A percentile compares a stretch with the other conserved stretches of the same genome.
phyloP scores from a whole-genome alignment of 352 stramenopile species.

The Phytophthora palmivora region DNA sequence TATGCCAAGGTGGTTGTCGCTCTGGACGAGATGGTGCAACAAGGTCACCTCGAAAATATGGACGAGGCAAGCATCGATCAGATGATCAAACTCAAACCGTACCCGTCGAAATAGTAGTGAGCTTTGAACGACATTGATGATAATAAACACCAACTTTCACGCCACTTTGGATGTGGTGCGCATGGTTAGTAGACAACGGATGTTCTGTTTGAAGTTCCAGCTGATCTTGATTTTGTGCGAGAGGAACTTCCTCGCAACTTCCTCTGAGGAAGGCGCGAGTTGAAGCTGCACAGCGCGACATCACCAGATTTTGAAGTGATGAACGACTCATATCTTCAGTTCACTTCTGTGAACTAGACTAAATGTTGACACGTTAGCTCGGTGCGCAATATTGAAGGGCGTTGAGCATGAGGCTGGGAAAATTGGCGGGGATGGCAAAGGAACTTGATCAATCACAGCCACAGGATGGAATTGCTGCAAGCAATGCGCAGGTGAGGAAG shows the following conservation, averaged over 20 bases:
- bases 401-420: too few relatives aligned
- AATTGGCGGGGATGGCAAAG: too few relatives aligned
- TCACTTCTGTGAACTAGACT: constrained; percentile 3
- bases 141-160: background rate
- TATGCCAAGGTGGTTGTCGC: constrained; percentile 72
- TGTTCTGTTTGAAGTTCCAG: constrained; percentile 6
- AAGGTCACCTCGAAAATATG: constrained; percentile 57
- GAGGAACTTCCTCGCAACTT: too few relatives aligned
- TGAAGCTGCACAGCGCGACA: constrained; percentile 8
- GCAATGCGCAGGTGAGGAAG: too few relatives aligned
- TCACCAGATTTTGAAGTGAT: constrained; percentile 4
- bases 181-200: background rate
- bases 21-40: constrained; percentile 75
- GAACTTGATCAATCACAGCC: background rate
- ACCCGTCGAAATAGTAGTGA: constrained; percentile 33
- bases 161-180: background rate
- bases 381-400: constrained; percentile 18
- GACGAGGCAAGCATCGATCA: constrained; percentile 63
- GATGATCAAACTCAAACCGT: constrained; percentile 55
- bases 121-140: background rate
- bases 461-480: too few relatives aligned
- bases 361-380: constrained; percentile 1
- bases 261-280: too few relatives aligned
- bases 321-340: constrained; percentile 5
- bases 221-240: background rate